Percentiles rank a stretch among this genome's conserved stretches.
Evolutionary conservation across 2,329 filamentous ascomycete species (phyloP).

Genomic region (Catunica adiposa): DNA sequence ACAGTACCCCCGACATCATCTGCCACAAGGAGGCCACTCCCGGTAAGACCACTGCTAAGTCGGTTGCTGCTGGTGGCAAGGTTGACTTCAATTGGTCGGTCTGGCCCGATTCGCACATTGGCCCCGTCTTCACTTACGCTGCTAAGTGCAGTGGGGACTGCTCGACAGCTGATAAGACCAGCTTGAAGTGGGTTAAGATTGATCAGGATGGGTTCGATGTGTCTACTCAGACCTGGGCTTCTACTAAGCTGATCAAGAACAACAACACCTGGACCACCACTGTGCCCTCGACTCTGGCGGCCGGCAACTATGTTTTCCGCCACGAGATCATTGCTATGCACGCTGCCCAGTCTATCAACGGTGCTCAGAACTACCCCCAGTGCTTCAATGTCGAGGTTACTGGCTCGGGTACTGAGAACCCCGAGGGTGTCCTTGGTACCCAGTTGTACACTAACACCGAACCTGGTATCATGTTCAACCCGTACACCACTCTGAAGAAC

Average conservation of each 20-base stretch:
- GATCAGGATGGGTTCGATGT: constrained; percentile 35
- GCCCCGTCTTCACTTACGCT: constrained; percentile 47
- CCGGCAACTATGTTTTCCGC: constrained; percentile 31
- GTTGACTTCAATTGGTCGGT: constrained; percentile 26
- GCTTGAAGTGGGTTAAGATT: constrained; percentile 48
- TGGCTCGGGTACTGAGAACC: constrained; percentile 23
- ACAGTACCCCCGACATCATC: constrained; percentile 27
- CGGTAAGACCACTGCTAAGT: constrained; percentile 22
- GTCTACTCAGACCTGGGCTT: constrained; percentile 23
- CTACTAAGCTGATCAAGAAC: constrained; percentile 27
- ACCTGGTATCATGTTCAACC: constrained; percentile 22
- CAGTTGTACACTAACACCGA: constrained; percentile 20
- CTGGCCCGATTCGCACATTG: constrained; percentile 29
- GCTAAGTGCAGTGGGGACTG: constrained; percentile 43
- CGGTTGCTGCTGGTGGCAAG: constrained; percentile 25
- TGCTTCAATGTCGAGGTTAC: constrained; percentile 32
- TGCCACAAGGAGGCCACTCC: constrained; percentile 28
- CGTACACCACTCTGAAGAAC: constrained; percentile 18
- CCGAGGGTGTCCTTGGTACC: constrained; percentile 20
- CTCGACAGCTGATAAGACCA: constrained; percentile 33
- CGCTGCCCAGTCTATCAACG: constrained; percentile 25
- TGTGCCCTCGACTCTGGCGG: constrained; percentile 21
- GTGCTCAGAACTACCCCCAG: constrained; percentile 35
- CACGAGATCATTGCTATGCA: constrained; percentile 39
- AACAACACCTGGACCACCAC: constrained; percentile 21